A percentile compares a stretch with the other conserved stretches of the same genome.
phyloP scores from a whole-genome alignment of 2,329 filamentous ascomycete genomes.

The Epichloe brachyelytri region DNA sequence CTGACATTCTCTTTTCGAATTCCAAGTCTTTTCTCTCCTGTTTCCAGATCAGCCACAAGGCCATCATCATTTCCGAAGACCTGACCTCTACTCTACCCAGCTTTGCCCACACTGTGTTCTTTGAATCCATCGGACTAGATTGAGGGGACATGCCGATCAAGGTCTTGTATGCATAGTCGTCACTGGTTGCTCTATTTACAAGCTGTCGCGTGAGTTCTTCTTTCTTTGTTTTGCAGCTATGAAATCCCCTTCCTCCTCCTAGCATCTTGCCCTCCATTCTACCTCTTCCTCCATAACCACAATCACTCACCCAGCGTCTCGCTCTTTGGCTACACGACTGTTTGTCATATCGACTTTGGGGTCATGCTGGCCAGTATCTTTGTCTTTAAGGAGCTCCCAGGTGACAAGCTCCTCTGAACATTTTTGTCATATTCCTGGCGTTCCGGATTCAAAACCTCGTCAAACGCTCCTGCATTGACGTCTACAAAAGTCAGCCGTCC shows the following conservation, averaged over 20 bases:
- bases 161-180: constrained; percentile 27
- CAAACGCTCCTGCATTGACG: constrained; percentile 1
- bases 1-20: constrained; percentile 3
- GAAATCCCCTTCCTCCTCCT: not conserved
- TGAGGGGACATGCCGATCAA: constrained; percentile 11
- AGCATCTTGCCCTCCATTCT: not conserved
- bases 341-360: constrained; percentile 5
- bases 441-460: not conserved
- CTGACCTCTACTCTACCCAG: constrained; percentile 5
- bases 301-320: constrained; percentile 4
- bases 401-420: not conserved
- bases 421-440: not conserved
- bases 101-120: constrained; percentile 4
- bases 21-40: constrained; percentile 3
- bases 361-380: constrained; percentile 7
- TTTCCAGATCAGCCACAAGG: constrained; percentile 4
- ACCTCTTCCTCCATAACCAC: not conserved
- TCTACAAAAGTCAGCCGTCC: not conserved
- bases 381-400: not conserved
- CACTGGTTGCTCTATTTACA: constrained; percentile 20
- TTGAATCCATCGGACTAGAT: constrained; percentile 2
- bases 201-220: constrained; percentile 19
- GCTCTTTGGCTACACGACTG: constrained; percentile 4
- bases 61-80: constrained; percentile 6
- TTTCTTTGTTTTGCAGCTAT: constrained; percentile 4